Conservation (phyloP, 2,329 filamentous ascomycete species). For the Colletotrichum orbiculare region DNA sequence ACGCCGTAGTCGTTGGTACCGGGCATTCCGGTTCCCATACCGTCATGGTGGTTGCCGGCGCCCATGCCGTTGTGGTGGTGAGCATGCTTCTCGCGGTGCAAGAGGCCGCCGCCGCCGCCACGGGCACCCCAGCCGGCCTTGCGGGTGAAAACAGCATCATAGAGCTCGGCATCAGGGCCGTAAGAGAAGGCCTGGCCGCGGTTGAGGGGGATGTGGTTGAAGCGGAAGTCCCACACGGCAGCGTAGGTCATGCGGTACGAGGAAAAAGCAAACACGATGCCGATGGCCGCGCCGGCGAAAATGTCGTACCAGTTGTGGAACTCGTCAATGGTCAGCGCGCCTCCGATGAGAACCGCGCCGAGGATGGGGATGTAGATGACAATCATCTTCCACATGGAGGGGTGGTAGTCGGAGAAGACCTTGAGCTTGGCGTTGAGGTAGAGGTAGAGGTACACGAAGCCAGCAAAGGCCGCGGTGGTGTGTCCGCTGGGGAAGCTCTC, state of each 20-base stretch:
- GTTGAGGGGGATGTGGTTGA: conserved; percentile 72
- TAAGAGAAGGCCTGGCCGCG: conserved; percentile 67
- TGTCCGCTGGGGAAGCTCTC: conserved; percentile 81
- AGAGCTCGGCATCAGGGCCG: conserved; percentile 56
- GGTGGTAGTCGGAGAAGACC: conserved; percentile 78
- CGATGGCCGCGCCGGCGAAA: conserved; percentile 73
- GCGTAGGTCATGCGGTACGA: conserved; percentile 76
- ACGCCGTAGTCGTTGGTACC: background rate
- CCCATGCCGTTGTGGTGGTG: conserved; percentile 23
- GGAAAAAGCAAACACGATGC: conserved; percentile 72
- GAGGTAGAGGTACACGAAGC: conserved; percentile 76
- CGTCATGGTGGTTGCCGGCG: background rate
- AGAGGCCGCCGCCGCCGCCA: conserved; percentile 25
- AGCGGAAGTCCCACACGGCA: conserved; percentile 75
- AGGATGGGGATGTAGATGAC: conserved; percentile 74
- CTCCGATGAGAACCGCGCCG: conserved; percentile 74
- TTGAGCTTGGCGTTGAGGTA: conserved; percentile 86
- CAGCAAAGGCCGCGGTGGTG: conserved; percentile 78
- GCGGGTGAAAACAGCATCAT: conserved; percentile 67
- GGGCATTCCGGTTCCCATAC: conserved; percentile 7
- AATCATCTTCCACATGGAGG: conserved; percentile 79
- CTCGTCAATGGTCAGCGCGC: conserved; percentile 77
- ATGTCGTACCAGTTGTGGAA: conserved; percentile 83
- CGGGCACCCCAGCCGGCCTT: conserved; percentile 68
- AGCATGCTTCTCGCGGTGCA: conserved; percentile 41